Base-by-base conservation (phyloP, 345 rosid species). In the Psidium guajava region DNA sequence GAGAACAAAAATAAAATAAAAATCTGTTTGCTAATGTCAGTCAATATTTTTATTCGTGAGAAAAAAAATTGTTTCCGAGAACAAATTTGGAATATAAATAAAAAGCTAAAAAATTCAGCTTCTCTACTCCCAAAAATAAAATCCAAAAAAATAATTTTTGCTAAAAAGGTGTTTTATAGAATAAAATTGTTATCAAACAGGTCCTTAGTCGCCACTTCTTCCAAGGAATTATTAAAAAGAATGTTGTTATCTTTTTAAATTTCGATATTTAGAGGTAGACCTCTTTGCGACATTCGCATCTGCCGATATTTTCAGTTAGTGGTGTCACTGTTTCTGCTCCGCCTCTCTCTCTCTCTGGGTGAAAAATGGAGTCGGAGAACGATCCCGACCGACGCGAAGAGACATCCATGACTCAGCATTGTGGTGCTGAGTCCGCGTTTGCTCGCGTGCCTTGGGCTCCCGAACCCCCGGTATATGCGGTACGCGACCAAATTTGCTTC, bases 401-500 rank as follows among this genome's bases (percentile, higher is more conserved):
- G 84, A 54, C 52, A 3, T 40, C 25, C 0, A 0, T 18, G 57
- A 20, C 61, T 5, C 8, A 1, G n/a, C 61, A 42, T 36, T 27
- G n/a, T 6, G 44, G 59, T 44, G 51, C 16, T 82, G 87, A 52
- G 81, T 92, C 92, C 75, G 88, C 81, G 59, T 90, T 91, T 84
- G 58, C 88, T 6, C 85, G 85, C 22, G 89, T 92, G 44, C 86
- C 88, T 51, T 52, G 44, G 36, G 92, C 91, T 83, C 90, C 93
- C 21, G 94, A 88, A 82, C 69, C 88, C 81, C 92, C 93, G 4
- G 36, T 92, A 55, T 91, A 88, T 49, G 91, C 90, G 84, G 93
- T 91, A 83, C 21, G 85, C 24, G 11, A 3, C 59, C 18, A 36
- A 40, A 49, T 27, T 44, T n/a, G 16, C 21, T 54, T 64, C 56